Percentiles rank a stretch among this genome's conserved stretches.
phyloP scores from a whole-genome alignment of 2,329 filamentous ascomycete genomes.

The Claviceps digitariae region DNA sequence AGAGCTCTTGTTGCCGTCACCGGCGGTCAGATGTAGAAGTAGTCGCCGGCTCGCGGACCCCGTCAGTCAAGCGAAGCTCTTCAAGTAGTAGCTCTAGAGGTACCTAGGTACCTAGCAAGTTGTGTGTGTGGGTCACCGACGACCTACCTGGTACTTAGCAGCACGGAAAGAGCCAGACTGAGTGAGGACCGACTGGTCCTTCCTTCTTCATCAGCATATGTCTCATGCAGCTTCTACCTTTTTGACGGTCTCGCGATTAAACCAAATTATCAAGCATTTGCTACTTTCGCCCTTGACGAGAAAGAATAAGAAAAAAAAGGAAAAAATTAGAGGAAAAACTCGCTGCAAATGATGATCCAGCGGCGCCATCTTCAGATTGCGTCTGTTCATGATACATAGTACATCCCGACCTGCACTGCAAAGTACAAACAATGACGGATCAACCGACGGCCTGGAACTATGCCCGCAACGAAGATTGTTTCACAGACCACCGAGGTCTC shows the following conservation, averaged over 20 bases:
- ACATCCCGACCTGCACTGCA: not conserved
- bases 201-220: not conserved
- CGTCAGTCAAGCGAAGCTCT: not conserved
- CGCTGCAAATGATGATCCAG: not conserved
- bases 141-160: not conserved
- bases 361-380: not conserved
- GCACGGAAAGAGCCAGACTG: not conserved
- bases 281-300: not conserved
- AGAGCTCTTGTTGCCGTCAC: conserved; percentile 10
- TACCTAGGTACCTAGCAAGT: not conserved
- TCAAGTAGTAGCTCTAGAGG: not conserved
- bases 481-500: conserved; percentile 11
- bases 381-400: not conserved
- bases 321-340: not conserved
- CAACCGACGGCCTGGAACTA: conserved; percentile 9
- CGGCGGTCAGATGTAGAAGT: not conserved
- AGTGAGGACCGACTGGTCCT: no score
- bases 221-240: not conserved
- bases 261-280: not conserved
- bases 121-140: not conserved
- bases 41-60: no score
- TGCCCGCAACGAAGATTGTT: conserved; percentile 14
- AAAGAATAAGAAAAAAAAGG: not conserved
- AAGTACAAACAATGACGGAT: not conserved
- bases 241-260: not conserved